Conservation (phyloP, 345 rosid species). For the Gossypium raimondii region DNA sequence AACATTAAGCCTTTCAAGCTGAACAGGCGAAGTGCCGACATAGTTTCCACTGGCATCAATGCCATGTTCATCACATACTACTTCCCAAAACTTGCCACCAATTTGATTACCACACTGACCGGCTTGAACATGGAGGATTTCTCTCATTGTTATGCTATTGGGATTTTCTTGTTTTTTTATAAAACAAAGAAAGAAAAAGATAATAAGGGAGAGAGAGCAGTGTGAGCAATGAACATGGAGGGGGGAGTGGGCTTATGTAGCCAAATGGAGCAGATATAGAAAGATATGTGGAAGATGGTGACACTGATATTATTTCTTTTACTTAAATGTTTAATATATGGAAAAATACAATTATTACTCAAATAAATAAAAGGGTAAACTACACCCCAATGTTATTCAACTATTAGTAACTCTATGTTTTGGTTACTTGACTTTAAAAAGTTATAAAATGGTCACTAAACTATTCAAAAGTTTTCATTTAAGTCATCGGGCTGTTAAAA, state of each 20-base stretch:
- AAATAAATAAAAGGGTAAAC: too few relatives aligned
- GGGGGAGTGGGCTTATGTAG: slow-evolving; percentile 12
- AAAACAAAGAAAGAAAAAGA: neutral
- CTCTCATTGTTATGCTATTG: slow-evolving; percentile 26
- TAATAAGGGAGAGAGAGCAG: neutral
- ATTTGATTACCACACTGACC: slow-evolving; percentile 43
- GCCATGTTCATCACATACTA: slow-evolving; percentile 35
- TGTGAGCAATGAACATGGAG: slow-evolving; percentile 12
- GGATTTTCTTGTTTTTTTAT: neutral
- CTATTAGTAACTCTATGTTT: too few relatives aligned
- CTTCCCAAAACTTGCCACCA: slow-evolving; percentile 36
- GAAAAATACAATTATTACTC: neutral
- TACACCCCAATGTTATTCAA: too few relatives aligned
- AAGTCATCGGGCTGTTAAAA: too few relatives aligned
- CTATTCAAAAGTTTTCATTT: too few relatives aligned
- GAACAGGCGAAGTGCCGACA: slow-evolving; percentile 17
- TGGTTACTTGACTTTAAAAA: too few relatives aligned
- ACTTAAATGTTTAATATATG: neutral
- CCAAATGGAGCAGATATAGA: slow-evolving; percentile 6
- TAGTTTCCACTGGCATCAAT: slow-evolving; percentile 30
- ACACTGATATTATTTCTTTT: slow-evolving; percentile 12
- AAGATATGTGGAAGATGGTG: slow-evolving; percentile 11
- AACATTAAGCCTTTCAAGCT: slow-evolving; percentile 30
- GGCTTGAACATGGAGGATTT: slow-evolving; percentile 40
- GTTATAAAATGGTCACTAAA: too few relatives aligned